phyloP scores from a whole-genome alignment of 1,284 basidiomycete genomes.

The Boletus sp. region DNA sequence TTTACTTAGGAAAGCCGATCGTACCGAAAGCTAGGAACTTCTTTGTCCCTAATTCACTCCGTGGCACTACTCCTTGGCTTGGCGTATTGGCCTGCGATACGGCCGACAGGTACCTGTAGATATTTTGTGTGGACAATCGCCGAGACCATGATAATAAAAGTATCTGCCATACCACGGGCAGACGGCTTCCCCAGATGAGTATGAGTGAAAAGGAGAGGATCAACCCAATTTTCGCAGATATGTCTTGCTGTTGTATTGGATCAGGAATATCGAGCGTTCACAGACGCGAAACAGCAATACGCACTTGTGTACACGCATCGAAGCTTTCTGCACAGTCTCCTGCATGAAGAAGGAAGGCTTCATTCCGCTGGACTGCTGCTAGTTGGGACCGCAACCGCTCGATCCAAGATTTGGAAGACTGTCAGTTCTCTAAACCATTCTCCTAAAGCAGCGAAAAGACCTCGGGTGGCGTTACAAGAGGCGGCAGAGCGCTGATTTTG shows the following conservation, averaged over 20 bases:
- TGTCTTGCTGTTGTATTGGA: constrained; percentile 70
- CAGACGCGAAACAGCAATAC: background rate
- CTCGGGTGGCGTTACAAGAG: constrained; percentile 89
- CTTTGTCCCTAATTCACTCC: constrained; percentile 73
- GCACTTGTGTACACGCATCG: constrained; percentile 84
- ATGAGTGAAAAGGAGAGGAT: constrained; percentile 96
- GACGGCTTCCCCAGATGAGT: constrained; percentile 89
- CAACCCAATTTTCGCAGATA: constrained; percentile 92
- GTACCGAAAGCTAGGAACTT: constrained; percentile 82
- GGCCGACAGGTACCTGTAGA: constrained; percentile 79
- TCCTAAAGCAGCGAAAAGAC: constrained; percentile 46
- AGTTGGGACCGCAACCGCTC: constrained; percentile 85
- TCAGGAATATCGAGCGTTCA: background rate
- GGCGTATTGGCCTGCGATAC: constrained; percentile 96
- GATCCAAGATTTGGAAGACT: constrained; percentile 56
- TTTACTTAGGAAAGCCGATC: constrained; percentile 20
- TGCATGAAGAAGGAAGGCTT: constrained; percentile 94
- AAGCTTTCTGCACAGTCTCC: constrained; percentile 98
- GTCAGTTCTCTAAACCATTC: constrained; percentile 15
- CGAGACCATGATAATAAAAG: background rate
- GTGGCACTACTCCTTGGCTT: constrained; percentile 91
- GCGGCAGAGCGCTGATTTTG: constrained; percentile 79
- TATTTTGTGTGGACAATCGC: constrained; percentile 13
- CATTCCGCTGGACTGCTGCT: constrained; percentile 76
- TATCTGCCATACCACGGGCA: constrained; percentile 70